Conservation (phyloP, 495 filamentous ascomycete species). For the Daldinia grandis region DNA sequence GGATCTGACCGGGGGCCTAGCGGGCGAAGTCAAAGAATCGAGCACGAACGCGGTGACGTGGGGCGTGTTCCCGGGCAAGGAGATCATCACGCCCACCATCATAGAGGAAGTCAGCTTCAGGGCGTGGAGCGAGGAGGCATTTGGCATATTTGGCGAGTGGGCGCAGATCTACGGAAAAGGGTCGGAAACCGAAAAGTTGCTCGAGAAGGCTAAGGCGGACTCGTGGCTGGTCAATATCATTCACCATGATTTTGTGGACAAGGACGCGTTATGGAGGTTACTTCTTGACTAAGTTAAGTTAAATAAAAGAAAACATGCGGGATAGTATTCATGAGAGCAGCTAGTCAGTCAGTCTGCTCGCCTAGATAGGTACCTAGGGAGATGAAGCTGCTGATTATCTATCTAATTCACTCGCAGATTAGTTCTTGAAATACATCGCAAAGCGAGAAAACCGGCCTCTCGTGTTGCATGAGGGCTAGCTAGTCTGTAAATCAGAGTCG, state of each 20-base stretch:
- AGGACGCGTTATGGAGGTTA: constrained; percentile 70
- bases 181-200: constrained; percentile 69
- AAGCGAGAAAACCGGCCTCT: not conserved
- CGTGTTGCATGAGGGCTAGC: not conserved
- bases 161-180: constrained; percentile 77
- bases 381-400: constrained; percentile 9
- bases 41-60: constrained; percentile 94
- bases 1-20: constrained; percentile 48
- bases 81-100: constrained; percentile 97
- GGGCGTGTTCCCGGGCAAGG: constrained; percentile 95
- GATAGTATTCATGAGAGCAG: constrained; percentile 12
- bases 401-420: constrained; percentile 21
- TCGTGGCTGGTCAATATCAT: constrained; percentile 92
- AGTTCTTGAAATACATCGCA: constrained; percentile 5
- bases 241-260: constrained; percentile 79
- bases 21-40: constrained; percentile 46
- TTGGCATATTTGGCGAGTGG: constrained; percentile 95
- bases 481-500: not conserved
- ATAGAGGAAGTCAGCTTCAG: constrained; percentile 96
- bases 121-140: constrained; percentile 96
- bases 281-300: constrained; percentile 45
- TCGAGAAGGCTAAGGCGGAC: constrained; percentile 71
- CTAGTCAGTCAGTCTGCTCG: constrained; percentile 7
- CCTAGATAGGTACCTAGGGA: constrained; percentile 6
- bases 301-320: constrained; percentile 14